Evolutionary conservation across 2,329 filamentous ascomycete species (phyloP).

Genomic region (Ceratocystis papillata): DNA sequence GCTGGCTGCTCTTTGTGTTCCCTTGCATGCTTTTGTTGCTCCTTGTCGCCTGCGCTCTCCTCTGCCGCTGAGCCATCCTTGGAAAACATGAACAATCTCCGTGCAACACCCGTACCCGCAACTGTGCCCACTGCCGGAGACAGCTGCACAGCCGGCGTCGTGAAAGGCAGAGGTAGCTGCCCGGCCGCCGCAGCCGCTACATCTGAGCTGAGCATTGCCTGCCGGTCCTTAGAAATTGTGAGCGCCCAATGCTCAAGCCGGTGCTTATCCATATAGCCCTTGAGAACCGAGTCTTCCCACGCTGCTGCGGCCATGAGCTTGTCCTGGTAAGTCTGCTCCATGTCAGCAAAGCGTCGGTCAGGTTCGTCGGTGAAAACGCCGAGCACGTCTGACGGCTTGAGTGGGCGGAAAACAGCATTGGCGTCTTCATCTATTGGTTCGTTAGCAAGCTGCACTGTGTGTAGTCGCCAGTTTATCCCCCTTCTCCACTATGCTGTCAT

Average conservation of each 20-base stretch:
- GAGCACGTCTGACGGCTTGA: slow-evolving; percentile 44
- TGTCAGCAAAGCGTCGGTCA: slow-evolving; percentile 47
- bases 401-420: slow-evolving; percentile 36
- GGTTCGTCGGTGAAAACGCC: slow-evolving; percentile 53
- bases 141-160: not conserved
- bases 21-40: not conserved
- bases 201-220: slow-evolving; percentile 30
- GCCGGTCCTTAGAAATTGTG: slow-evolving; percentile 34
- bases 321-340: slow-evolving; percentile 53
- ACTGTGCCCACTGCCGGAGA: not conserved
- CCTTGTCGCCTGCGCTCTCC: not conserved
- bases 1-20: not conserved
- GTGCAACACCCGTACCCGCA: slow-evolving; percentile 4
- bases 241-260: slow-evolving; percentile 58
- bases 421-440: slow-evolving; percentile 33
- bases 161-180: slow-evolving; percentile 8
- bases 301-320: slow-evolving; percentile 62
- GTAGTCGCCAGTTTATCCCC: slow-evolving; percentile 27
- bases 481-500: not conserved
- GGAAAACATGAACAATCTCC: not conserved
- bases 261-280: slow-evolving; percentile 53
- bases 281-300: slow-evolving; percentile 58
- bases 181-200: slow-evolving; percentile 28
- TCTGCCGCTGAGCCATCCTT: slow-evolving; percentile 5
- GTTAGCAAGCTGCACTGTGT: slow-evolving; percentile 25